These are phyloP conservation scores for Ophiostoma tasmaniense DNA, from an alignment of 2,329 filamentous ascomycete genomes.

Conservation along the genomic window DNA sequence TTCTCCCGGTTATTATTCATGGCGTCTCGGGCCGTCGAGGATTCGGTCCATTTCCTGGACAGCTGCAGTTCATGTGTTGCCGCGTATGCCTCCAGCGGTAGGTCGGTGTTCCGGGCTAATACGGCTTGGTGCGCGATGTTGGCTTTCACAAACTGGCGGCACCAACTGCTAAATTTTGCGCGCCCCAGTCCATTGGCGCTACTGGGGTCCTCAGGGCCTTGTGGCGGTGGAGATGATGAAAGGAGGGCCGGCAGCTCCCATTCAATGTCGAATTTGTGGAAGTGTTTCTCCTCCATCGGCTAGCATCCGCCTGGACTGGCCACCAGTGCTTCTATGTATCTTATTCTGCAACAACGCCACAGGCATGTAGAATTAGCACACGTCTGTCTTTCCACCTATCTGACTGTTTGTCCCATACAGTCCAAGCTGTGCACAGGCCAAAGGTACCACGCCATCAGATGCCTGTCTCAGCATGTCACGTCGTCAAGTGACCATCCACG, in stretches of 20 bases:
- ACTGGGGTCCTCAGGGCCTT: neutral
- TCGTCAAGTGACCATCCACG: neutral
- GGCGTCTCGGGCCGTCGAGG: neutral
- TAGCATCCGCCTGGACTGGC: neutral
- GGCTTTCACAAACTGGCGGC: conserved; percentile 7
- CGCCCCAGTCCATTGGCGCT: neutral
- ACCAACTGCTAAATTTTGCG: conserved; percentile 6
- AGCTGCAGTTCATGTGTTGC: neutral
- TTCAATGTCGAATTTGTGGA: conserved; percentile 2
- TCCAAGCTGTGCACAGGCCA: neutral
- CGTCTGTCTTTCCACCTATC: neutral
- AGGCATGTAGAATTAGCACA: neutral
- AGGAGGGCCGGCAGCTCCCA: neutral
- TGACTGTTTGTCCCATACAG: too few species aligned
- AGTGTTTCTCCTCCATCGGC: conserved; percentile 1
- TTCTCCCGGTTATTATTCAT: neutral
- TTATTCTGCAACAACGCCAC: neutral
- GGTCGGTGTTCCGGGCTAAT: neutral
- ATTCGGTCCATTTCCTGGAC: neutral
- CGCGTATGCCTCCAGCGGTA: conserved; percentile 6
- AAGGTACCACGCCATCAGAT: neutral
- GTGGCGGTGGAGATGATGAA: neutral
- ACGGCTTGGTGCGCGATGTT: neutral
- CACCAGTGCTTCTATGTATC: neutral
- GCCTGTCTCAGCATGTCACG: neutral